phyloP scores from a whole-genome alignment of 306 rosid species.

The Adenanthera pavonina region DNA sequence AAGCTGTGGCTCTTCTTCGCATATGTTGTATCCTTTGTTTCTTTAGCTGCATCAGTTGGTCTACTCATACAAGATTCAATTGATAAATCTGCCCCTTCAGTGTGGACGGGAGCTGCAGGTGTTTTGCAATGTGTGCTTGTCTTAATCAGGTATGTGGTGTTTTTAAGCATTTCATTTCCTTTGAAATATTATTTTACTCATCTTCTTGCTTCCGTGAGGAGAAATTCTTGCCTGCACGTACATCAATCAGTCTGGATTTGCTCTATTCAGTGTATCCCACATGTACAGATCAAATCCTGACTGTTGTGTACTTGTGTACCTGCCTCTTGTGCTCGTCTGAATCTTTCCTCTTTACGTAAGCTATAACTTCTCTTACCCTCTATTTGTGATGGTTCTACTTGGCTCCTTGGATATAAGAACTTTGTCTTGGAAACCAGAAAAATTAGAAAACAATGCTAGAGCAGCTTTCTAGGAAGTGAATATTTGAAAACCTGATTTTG shows the following conservation, averaged over 20 bases:
- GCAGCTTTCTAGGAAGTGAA: slow-evolving; percentile 11
- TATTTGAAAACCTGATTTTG: slow-evolving; percentile 10
- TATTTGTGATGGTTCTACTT: slow-evolving; percentile 13
- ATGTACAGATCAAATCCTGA: neutral
- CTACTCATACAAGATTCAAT: slow-evolving; percentile 91
- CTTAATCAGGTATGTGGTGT: slow-evolving; percentile 72
- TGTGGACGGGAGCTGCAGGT: slow-evolving; percentile 97
- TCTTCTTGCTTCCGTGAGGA: neutral
- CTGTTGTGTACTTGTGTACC: neutral
- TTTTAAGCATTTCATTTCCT: slow-evolving; percentile 31
- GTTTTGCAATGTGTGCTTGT: slow-evolving; percentile 87
- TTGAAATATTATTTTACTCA: neutral
- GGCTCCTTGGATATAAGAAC: neutral
- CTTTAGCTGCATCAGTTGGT: slow-evolving; percentile 97
- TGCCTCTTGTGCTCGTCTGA: neutral
- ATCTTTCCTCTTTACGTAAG: neutral
- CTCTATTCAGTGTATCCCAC: neutral
- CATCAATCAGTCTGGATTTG: neutral
- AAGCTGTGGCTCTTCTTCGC: slow-evolving; percentile 99
- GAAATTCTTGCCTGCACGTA: neutral
- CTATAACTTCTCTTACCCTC: slow-evolving; percentile 3
- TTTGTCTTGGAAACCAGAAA: slow-evolving; percentile 15
- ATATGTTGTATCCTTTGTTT: slow-evolving; percentile 93
- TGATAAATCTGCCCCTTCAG: slow-evolving; percentile 79
- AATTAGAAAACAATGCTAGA: neutral